Evolutionary conservation across 768 basidiomycete species (phyloP).

Genomic region (Rhodotorula babjevae): DNA sequence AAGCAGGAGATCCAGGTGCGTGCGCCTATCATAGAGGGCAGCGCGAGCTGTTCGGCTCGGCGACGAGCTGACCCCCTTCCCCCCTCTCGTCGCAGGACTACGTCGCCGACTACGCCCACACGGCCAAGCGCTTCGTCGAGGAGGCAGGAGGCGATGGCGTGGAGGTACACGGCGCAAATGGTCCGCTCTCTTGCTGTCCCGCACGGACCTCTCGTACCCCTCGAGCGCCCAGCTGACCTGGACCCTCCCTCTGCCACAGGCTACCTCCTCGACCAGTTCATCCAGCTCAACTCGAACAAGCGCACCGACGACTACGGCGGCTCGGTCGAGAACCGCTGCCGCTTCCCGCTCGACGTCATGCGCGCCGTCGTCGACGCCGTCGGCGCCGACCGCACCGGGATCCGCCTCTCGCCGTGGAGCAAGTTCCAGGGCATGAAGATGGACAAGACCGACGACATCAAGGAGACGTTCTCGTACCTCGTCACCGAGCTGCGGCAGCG

Average conservation of each 20-base stretch:
- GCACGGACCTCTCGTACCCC: no score
- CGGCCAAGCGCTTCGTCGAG: conserved; percentile 53
- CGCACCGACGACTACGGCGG: conserved; percentile 59
- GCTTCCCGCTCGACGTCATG: conserved; percentile 58
- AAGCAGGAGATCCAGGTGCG: conserved; percentile 50
- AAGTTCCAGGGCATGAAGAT: conserved; percentile 46
- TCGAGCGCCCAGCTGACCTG: background rate
- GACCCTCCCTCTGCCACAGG: background rate
- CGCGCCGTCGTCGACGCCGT: conserved; percentile 55
- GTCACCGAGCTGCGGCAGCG: conserved; percentile 53
- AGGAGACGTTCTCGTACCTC: conserved; percentile 49
- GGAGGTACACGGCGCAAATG: conserved; percentile 51
- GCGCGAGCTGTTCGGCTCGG: conserved; percentile 48
- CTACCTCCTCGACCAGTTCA: conserved; percentile 42
- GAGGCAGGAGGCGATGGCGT: conserved; percentile 67
- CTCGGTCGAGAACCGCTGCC: conserved; percentile 57
- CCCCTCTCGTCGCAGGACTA: conserved; percentile 44
- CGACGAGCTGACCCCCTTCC: conserved; percentile 42
- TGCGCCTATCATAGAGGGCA: no score
- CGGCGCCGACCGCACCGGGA: conserved; percentile 56
- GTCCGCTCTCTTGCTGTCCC: background rate
- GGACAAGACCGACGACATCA: conserved; percentile 44
- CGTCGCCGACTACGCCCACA: conserved; percentile 53
- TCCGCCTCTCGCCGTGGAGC: conserved; percentile 53
- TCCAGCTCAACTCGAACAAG: conserved; percentile 45